These are phyloP conservation scores for Fusarium protoensiforme DNA, from an alignment of 2,329 filamentous ascomycete species.

Conservation along the genomic window DNA sequence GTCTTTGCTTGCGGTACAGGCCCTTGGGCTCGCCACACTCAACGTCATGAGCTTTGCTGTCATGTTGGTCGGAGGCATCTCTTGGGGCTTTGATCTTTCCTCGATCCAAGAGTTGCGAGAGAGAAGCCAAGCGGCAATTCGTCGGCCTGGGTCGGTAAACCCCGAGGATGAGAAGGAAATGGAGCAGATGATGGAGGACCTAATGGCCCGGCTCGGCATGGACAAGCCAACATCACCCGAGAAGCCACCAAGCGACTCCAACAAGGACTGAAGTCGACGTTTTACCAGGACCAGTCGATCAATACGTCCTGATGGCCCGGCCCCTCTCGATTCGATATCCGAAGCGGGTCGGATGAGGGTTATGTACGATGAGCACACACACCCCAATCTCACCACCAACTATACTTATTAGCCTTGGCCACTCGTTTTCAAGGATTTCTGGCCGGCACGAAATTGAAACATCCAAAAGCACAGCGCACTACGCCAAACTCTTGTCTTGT, in stretches of 20 bases:
- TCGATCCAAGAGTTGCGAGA: slow-evolving; percentile 71
- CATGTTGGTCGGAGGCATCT: slow-evolving; percentile 76
- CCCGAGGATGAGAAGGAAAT: slow-evolving; percentile 68
- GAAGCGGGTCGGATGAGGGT: neutral
- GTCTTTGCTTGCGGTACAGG: slow-evolving; percentile 79
- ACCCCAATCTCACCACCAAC: neutral
- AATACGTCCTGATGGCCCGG: neutral
- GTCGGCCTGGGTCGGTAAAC: slow-evolving; percentile 48
- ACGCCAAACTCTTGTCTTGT: neutral
- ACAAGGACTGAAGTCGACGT: slow-evolving; percentile 18
- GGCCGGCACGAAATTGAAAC: neutral
- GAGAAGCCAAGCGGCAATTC: slow-evolving; percentile 57
- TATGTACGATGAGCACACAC: slow-evolving; percentile 33
- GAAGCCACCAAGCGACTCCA: slow-evolving; percentile 13
- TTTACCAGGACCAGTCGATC: neutral
- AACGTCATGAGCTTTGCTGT: slow-evolving; percentile 83
- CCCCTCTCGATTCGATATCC: neutral
- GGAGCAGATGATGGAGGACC: slow-evolving; percentile 69
- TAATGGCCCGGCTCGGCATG: slow-evolving; percentile 64
- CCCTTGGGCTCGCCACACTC: slow-evolving; percentile 86
- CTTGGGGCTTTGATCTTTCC: slow-evolving; percentile 83
- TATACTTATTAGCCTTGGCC: neutral
- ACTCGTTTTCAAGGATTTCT: neutral
- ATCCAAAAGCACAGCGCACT: neutral
- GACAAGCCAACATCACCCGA: slow-evolving; percentile 34